Percentiles rank a stretch among this genome's conserved stretches.
Conservation (phyloP, 2,329 filamentous ascomycete species). For the Ophiocordyceps unilateralis region DNA sequence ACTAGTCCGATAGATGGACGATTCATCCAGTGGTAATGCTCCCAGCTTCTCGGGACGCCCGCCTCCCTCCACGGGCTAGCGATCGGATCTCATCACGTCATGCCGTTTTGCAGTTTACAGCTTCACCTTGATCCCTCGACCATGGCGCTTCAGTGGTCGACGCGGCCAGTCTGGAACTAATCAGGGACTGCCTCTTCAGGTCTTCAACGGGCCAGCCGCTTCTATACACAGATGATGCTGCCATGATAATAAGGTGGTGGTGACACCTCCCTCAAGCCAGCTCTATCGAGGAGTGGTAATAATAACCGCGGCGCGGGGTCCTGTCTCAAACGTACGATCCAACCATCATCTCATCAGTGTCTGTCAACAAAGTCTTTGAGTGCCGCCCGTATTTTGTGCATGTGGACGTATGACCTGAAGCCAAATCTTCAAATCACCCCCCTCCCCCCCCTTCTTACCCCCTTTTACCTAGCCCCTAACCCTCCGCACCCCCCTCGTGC, state of each 20-base stretch:
- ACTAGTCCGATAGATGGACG: not conserved
- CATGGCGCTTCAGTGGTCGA: not conserved
- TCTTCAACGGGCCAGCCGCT: too few relatives aligned
- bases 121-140: not conserved
- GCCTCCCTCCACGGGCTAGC: too few relatives aligned
- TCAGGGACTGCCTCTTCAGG: not conserved
- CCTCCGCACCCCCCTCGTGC: not conserved
- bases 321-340: not conserved
- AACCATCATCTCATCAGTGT: not conserved
- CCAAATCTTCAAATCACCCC: not conserved
- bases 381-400: not conserved
- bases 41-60: not conserved
- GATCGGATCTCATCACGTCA: not conserved
- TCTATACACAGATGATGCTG: not conserved
- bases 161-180: not conserved
- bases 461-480: not conserved
- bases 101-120: not conserved
- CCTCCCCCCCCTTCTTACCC: not conserved
- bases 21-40: not conserved
- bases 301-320: not conserved
- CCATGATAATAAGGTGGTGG: not conserved
- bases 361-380: not conserved
- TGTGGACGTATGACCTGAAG: not conserved
- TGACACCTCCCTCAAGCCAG: not conserved
- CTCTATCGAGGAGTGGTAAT: not conserved